A percentile compares a stretch with the other conserved stretches of the same genome.
Evolutionary conservation across 202 grass and related monocot genomes (phyloP).

Genomic region (Brachypodium distachyon): DNA sequence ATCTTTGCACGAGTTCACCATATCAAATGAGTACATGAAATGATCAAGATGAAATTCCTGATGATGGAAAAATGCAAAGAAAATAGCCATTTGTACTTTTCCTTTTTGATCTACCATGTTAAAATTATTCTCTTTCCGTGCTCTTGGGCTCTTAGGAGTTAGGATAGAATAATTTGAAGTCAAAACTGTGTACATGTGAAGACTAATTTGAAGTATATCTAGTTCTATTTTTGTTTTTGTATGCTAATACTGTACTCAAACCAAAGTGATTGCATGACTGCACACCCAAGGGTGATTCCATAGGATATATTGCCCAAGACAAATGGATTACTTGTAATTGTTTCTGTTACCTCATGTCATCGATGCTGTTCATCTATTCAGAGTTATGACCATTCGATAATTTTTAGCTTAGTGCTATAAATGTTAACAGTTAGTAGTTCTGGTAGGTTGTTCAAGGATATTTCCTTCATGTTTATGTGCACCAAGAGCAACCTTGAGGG

Average conservation of each 20-base stretch:
- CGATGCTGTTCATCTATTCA: neutral
- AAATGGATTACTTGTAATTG: neutral
- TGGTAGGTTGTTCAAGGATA: neutral
- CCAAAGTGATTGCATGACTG: neutral
- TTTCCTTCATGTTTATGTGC: neutral
- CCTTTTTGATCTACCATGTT: neutral
- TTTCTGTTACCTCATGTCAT: neutral
- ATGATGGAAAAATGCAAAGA: neutral
- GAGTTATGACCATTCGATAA: neutral
- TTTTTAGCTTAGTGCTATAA: neutral
- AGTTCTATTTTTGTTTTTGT: neutral
- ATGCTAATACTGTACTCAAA: neutral
- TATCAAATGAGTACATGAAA: neutral
- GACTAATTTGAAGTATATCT: neutral
- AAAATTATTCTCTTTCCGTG: neutral
- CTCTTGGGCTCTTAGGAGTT: neutral
- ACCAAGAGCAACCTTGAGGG: neutral
- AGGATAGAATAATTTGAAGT: neutral
- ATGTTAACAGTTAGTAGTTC: neutral
- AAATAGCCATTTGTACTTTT: neutral
- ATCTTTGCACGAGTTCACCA: neutral
- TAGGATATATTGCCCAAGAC: neutral
- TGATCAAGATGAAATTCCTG: neutral
- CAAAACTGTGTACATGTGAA: neutral
- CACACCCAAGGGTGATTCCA: neutral